phyloP scores from a whole-genome alignment of 768 basidiomycete genomes.

The Lactifluus pinguis region DNA sequence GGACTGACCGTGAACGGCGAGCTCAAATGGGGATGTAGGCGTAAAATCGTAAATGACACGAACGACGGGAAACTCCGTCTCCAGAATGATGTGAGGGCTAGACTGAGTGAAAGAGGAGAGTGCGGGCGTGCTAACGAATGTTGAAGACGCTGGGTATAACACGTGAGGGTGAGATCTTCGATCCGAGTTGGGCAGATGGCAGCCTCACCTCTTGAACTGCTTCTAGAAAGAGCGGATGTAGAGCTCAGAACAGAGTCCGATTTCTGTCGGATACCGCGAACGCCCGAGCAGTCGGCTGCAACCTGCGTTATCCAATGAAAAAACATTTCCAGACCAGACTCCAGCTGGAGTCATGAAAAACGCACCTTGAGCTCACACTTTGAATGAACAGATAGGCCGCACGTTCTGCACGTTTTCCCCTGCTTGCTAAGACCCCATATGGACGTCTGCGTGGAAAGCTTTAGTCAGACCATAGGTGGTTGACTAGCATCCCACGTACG shows the following conservation, averaged over 20 bases:
- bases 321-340: neutral
- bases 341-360: conserved; percentile 9
- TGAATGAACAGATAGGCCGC: conserved; percentile 70
- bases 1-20: conserved; percentile 51
- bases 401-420: conserved; percentile 74
- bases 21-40: conserved; percentile 69
- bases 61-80: conserved; percentile 41
- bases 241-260: conserved; percentile 23
- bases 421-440: conserved; percentile 86
- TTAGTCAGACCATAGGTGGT: neutral
- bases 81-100: conserved; percentile 30
- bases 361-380: conserved; percentile 81
- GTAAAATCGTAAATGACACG: conserved; percentile 67
- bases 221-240: conserved; percentile 29
- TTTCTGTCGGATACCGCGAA: conserved; percentile 23
- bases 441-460: conserved; percentile 42
- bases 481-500: neutral
- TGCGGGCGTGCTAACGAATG: conserved; percentile 28
- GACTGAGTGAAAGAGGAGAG: conserved; percentile 50
- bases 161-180: conserved; percentile 16
- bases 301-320: conserved; percentile 35
- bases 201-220: conserved; percentile 23
- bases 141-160: conserved; percentile 13
- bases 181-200: conserved; percentile 6
- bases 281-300: conserved; percentile 55